Evolutionary conservation across 75 land plant genomes (phyloP).

Genomic region (Azolla pinnata): DNA sequence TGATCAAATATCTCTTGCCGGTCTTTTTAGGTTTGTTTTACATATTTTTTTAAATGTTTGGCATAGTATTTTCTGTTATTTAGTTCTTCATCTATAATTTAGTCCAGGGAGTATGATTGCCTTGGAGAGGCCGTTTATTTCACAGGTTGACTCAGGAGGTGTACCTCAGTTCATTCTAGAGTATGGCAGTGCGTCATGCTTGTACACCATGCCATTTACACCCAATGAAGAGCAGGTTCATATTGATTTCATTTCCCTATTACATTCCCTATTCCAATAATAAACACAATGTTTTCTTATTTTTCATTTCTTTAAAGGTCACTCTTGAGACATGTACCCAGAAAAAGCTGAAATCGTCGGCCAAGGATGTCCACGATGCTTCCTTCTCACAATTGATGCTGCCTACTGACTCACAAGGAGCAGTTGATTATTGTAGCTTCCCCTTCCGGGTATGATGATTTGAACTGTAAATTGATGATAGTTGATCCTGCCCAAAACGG

Average conservation of each 20-base stretch:
- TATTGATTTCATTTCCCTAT: too few relatives aligned
- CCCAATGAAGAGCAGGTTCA: conserved; percentile 62
- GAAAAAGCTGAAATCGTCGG: too few relatives aligned
- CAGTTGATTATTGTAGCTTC: conserved; percentile 59
- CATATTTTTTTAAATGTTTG: neutral
- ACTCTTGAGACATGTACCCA: too few relatives aligned
- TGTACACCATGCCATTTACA: conserved; percentile 60
- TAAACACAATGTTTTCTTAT: too few relatives aligned
- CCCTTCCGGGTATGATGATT: conserved; percentile 71
- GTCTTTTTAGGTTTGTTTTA: conserved; percentile 52
- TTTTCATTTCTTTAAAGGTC: too few relatives aligned
- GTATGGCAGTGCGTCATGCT: conserved; percentile 75
- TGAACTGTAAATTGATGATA: too few relatives aligned
- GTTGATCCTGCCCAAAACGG: too few relatives aligned
- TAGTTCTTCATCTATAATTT: neutral
- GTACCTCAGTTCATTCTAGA: conserved; percentile 43
- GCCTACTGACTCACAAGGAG: conserved; percentile 72
- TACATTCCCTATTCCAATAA: too few relatives aligned
- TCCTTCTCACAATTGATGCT: conserved; percentile 59
- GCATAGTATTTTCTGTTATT: neutral
- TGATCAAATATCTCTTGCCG: conserved; percentile 66
- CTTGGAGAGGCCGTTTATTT: conserved; percentile 66
- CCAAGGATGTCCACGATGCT: conserved; percentile 16
- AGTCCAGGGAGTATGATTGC: conserved; percentile 91
- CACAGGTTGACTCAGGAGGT: conserved; percentile 22